These are phyloP conservation scores for Cladobotryum mycophilum DNA, from an alignment of 2,329 filamentous ascomycete species.

Conservation along the genomic window DNA sequence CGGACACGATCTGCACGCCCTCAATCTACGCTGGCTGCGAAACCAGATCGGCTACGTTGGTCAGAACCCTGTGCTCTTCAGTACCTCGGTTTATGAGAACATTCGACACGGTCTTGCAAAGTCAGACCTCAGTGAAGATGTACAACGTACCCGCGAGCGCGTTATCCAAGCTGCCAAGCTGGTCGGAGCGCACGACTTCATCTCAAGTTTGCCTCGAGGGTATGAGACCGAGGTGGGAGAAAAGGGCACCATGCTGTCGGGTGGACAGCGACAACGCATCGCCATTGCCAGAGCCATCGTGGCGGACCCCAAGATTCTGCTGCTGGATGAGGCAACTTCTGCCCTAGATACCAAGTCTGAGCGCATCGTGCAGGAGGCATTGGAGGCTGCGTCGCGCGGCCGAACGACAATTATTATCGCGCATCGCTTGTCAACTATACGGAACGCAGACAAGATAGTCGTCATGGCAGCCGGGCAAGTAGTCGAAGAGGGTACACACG, in stretches of 20 bases:
- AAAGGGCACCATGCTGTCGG: slow-evolving; percentile 82
- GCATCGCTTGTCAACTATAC: slow-evolving; percentile 90
- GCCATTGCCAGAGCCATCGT: slow-evolving; percentile 88
- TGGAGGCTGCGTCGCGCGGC: slow-evolving; percentile 78
- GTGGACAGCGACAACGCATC: slow-evolving; percentile 94
- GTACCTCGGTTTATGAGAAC: slow-evolving; percentile 81
- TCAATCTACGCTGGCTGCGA: slow-evolving; percentile 87
- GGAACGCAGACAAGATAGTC: slow-evolving; percentile 89
- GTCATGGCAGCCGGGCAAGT: slow-evolving; percentile 84
- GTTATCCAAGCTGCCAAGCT: slow-evolving; percentile 77
- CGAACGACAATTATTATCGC: slow-evolving; percentile 95
- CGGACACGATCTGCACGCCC: slow-evolving; percentile 68
- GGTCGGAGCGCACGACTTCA: slow-evolving; percentile 91
- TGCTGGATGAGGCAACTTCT: slow-evolving; percentile 92
- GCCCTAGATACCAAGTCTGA: slow-evolving; percentile 92
- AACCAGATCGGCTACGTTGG: slow-evolving; percentile 89
- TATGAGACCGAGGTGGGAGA: slow-evolving; percentile 96
- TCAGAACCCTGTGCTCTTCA: slow-evolving; percentile 88
- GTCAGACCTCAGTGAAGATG: slow-evolving; percentile 62
- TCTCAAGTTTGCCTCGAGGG: slow-evolving; percentile 71
- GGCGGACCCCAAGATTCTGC: slow-evolving; percentile 78
- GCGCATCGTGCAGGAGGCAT: slow-evolving; percentile 84
- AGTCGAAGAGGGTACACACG: slow-evolving; percentile 84
- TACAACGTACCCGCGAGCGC: slow-evolving; percentile 30
- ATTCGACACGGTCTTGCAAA: slow-evolving; percentile 88